Percentiles rank a stretch among this genome's conserved stretches.
Evolutionary conservation across 768 basidiomycete species (phyloP).

Genomic region (Hebeloma cylindrosporum): DNA sequence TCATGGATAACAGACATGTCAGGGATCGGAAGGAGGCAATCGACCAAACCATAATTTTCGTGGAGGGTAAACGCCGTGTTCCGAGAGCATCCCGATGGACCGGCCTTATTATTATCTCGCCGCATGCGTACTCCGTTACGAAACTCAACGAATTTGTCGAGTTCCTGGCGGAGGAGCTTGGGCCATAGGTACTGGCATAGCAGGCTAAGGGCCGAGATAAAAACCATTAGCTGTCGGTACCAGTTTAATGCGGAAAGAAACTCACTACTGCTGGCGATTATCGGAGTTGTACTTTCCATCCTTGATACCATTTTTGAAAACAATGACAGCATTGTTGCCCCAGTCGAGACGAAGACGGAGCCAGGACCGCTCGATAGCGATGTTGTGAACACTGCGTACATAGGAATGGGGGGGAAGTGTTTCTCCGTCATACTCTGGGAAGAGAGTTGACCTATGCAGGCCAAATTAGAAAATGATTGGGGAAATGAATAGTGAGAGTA

Average conservation of each 20-base stretch:
- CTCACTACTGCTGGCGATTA: slow-evolving; percentile 30
- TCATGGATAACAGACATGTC: slow-evolving; percentile 22
- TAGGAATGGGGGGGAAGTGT: slow-evolving; percentile 32
- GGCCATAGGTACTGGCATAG: slow-evolving; percentile 32
- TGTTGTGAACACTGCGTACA: slow-evolving; percentile 33
- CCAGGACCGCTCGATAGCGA: slow-evolving; percentile 36
- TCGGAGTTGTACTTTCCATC: slow-evolving; percentile 25
- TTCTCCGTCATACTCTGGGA: slow-evolving; percentile 20
- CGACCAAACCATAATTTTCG: slow-evolving; percentile 24
- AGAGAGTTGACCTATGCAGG: slow-evolving; percentile 24
- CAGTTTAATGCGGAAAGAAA: slow-evolving; percentile 1
- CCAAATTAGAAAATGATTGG: background rate
- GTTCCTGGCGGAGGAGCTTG: slow-evolving; percentile 22
- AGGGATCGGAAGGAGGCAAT: slow-evolving; percentile 27
- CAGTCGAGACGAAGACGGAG: slow-evolving; percentile 29
- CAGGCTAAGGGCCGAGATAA: slow-evolving; percentile 16
- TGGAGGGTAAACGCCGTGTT: slow-evolving; percentile 30
- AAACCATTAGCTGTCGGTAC: background rate
- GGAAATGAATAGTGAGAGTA: slow-evolving; percentile 11
- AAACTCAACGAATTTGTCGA: slow-evolving; percentile 19
- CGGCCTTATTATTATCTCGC: slow-evolving; percentile 31
- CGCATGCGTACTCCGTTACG: slow-evolving; percentile 28
- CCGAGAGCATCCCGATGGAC: slow-evolving; percentile 36
- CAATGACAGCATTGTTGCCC: slow-evolving; percentile 30
- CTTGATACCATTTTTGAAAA: slow-evolving; percentile 23